A percentile compares a stretch with the other conserved stretches of the same genome.
Conservation (phyloP, 306 rosid genomes). For the Abrus pulchellus region DNA sequence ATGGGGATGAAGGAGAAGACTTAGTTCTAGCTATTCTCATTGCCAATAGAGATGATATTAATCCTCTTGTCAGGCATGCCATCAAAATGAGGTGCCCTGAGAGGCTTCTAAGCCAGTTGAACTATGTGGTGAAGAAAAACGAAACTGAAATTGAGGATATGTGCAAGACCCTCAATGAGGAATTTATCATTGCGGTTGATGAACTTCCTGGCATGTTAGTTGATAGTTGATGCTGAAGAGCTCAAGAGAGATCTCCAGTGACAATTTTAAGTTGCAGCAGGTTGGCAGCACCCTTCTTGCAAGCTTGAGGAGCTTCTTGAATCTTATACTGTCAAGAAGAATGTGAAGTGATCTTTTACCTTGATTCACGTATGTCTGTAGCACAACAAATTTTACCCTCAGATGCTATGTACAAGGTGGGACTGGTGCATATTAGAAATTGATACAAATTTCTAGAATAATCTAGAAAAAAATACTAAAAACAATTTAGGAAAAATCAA, state of each 20-base stretch:
- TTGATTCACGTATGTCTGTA: slow-evolving; percentile 83
- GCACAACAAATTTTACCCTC: slow-evolving; percentile 88
- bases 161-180: slow-evolving; percentile 97
- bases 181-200: slow-evolving; percentile 94
- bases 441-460: too few species aligned
- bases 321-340: slow-evolving; percentile 82
- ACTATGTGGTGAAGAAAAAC: slow-evolving; percentile 78
- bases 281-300: slow-evolving; percentile 78
- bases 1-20: slow-evolving; percentile 87
- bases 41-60: slow-evolving; percentile 89
- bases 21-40: slow-evolving; percentile 82
- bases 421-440: slow-evolving; percentile 77
- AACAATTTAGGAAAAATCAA: too few species aligned
- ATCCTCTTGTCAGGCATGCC: slow-evolving; percentile 91
- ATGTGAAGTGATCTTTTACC: slow-evolving; percentile 82
- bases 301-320: slow-evolving; percentile 94
- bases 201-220: slow-evolving; percentile 94
- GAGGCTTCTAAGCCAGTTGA: slow-evolving; percentile 84
- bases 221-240: slow-evolving; percentile 97
- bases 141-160: slow-evolving; percentile 95
- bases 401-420: slow-evolving; percentile 87
- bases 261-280: slow-evolving; percentile 88
- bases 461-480: too few species aligned
- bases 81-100: slow-evolving; percentile 83
- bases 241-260: slow-evolving; percentile 90